Percentiles rank a stretch among this genome's conserved stretches.
phyloP scores from a whole-genome alignment of 2,329 filamentous ascomycete species.

The Hypoxylon sp. region DNA sequence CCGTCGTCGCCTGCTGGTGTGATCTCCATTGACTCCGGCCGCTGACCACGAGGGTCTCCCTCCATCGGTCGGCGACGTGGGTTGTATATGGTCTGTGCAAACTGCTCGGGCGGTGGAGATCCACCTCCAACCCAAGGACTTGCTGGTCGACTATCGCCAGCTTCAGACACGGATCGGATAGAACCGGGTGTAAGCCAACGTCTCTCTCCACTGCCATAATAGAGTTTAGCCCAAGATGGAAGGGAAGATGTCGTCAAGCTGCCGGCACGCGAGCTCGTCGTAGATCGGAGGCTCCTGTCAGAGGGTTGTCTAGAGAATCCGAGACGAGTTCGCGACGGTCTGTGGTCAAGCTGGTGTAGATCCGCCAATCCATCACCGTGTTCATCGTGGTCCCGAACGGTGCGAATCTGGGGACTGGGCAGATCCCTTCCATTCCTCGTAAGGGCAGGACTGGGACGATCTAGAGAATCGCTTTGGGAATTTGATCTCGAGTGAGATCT shows the following conservation, averaged over 20 bases:
- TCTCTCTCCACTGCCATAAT: slow-evolving; percentile 76
- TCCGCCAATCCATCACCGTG: slow-evolving; percentile 74
- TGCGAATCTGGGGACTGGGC: slow-evolving; percentile 55
- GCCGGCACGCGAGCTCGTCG: slow-evolving; percentile 61
- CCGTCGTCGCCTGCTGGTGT: slow-evolving; percentile 44
- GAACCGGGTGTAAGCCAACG: slow-evolving; percentile 64
- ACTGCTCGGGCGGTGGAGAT: slow-evolving; percentile 64
- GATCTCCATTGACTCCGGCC: slow-evolving; percentile 61
- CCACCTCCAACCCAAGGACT: slow-evolving; percentile 59
- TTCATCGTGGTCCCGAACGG: slow-evolving; percentile 71
- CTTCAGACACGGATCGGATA: slow-evolving; percentile 61
- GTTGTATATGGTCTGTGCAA: slow-evolving; percentile 53
- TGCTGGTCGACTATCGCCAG: slow-evolving; percentile 60
- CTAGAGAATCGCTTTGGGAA: slow-evolving; percentile 61
- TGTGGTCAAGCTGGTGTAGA: slow-evolving; percentile 64
- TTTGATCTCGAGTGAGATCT: slow-evolving; percentile 55
- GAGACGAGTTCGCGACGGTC: slow-evolving; percentile 66
- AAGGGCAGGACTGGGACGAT: slow-evolving; percentile 62
- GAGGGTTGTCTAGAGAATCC: slow-evolving; percentile 63
- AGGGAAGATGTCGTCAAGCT: slow-evolving; percentile 61
- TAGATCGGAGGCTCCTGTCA: slow-evolving; percentile 66
- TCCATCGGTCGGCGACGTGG: slow-evolving; percentile 51
- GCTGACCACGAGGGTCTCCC: slow-evolving; percentile 48
- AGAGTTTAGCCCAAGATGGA: slow-evolving; percentile 71
- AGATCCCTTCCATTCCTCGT: slow-evolving; percentile 55